phyloP scores from a whole-genome alignment of 495 filamentous ascomycete genomes.

The Podospora sp. region DNA sequence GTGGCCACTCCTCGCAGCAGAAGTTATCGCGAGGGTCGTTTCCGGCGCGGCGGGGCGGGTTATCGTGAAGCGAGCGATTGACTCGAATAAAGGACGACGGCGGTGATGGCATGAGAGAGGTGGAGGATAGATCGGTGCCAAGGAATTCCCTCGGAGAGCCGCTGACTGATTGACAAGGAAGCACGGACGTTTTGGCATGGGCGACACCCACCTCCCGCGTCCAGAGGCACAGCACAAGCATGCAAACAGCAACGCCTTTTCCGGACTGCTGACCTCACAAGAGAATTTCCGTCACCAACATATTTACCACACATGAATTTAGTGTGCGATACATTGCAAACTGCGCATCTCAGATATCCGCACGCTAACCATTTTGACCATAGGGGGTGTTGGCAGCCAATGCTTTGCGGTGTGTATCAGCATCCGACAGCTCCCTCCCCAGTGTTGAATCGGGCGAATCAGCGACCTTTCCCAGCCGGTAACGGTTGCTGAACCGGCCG shows the following conservation, averaged over 20 bases:
- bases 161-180: background rate
- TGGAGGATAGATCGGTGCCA: background rate
- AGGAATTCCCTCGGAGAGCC: background rate
- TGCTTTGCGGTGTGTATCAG: background rate
- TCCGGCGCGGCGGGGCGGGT: background rate
- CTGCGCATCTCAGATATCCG: background rate
- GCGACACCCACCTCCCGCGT: background rate
- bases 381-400: background rate
- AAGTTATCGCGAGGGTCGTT: background rate
- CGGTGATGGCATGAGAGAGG: conserved; percentile 8
- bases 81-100: conserved; percentile 2
- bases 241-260: background rate
- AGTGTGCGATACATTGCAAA: background rate
- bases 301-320: background rate
- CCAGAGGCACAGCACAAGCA: background rate
- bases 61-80: conserved; percentile 1
- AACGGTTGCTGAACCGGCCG: background rate
- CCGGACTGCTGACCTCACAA: background rate
- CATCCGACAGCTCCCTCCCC: background rate
- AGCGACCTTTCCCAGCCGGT: background rate
- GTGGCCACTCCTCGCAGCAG: background rate
- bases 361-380: background rate
- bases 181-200: conserved; percentile 11
- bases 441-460: background rate
- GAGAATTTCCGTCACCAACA: background rate